phyloP scores from a whole-genome alignment of 305 asterid species.

The Fraxinus floribunda region DNA sequence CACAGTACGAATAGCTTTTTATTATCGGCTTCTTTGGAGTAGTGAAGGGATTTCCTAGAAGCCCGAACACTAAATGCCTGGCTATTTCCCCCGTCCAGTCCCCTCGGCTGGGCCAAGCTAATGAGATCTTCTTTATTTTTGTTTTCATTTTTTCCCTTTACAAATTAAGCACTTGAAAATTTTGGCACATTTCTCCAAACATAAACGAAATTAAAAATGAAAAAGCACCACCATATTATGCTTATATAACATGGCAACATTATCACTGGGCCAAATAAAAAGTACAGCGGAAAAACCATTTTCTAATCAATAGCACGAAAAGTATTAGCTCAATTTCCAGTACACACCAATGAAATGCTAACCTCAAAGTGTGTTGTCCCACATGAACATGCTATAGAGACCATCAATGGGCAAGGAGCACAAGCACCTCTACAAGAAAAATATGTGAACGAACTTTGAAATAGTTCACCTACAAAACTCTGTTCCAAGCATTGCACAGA shows the following conservation, averaged over 20 bases:
- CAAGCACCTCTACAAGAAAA: slow-evolving; percentile 75
- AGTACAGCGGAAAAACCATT: background rate
- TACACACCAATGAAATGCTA: slow-evolving; percentile 23
- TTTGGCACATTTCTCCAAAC: background rate
- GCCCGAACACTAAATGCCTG: background rate
- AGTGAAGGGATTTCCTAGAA: background rate
- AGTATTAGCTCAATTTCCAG: background rate
- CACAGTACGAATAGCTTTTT: background rate
- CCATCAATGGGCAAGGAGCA: slow-evolving; percentile 94
- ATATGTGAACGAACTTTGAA: slow-evolving; percentile 18
- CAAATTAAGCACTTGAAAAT: background rate
- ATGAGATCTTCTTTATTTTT: background rate
- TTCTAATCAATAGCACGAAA: background rate
- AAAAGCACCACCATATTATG: background rate
- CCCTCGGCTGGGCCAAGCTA: background rate
- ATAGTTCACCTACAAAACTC: slow-evolving; percentile 9
- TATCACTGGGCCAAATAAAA: slow-evolving; percentile 11
- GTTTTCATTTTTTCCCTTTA: background rate
- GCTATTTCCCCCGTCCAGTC: background rate
- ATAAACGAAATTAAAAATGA: background rate
- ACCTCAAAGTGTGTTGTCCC: slow-evolving; percentile 89
- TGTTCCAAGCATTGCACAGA: slow-evolving; percentile 6
- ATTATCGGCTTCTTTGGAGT: background rate
- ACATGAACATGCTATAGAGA: slow-evolving; percentile 79
- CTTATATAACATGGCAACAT: background rate